phyloP scores from a whole-genome alignment of 139 green algal genomes.

The Spirogloea muscicola region DNA sequence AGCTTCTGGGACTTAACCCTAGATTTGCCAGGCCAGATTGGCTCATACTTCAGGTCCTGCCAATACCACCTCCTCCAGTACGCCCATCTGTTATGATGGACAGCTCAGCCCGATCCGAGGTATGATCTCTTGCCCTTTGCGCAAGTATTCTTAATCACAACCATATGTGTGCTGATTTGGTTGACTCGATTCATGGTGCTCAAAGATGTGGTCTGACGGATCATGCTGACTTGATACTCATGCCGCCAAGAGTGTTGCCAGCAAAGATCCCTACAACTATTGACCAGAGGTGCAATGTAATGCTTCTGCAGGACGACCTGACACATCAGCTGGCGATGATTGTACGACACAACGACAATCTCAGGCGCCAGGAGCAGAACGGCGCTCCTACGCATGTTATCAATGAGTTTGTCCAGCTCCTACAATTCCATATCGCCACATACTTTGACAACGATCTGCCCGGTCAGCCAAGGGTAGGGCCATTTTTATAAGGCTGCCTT shows the following conservation, averaged over 20 bases:
- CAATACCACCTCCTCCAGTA: slow-evolving; percentile 86
- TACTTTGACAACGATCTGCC: slow-evolving; percentile 97
- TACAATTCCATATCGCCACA: slow-evolving; percentile 88
- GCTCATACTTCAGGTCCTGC: slow-evolving; percentile 87
- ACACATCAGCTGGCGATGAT: slow-evolving; percentile 97
- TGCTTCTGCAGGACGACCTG: slow-evolving; percentile 97
- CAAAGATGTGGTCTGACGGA: too few relatives aligned
- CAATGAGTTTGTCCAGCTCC: slow-evolving; percentile 68
- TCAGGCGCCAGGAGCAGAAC: slow-evolving; percentile 77
- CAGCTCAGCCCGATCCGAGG: slow-evolving; percentile 53
- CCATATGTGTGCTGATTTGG: too few relatives aligned
- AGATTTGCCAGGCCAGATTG: slow-evolving; percentile 82
- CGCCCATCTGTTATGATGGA: slow-evolving; percentile 91
- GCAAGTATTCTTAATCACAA: too few relatives aligned
- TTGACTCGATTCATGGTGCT: too few relatives aligned
- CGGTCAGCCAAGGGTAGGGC: slow-evolving; percentile 65
- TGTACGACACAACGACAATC: slow-evolving; percentile 82
- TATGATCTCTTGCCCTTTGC: slow-evolving; percentile 50
- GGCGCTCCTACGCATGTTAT: slow-evolving; percentile 89
- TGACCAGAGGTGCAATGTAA: too few relatives aligned
- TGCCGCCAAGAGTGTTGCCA: too few relatives aligned
- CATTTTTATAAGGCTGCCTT: too few relatives aligned
- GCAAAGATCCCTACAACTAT: too few relatives aligned
- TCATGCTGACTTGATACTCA: too few relatives aligned
- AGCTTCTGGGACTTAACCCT: slow-evolving; percentile 81